Base-by-base conservation (phyloP, 2,329 filamentous ascomycete species). In the Aspergillus tanneri region DNA sequence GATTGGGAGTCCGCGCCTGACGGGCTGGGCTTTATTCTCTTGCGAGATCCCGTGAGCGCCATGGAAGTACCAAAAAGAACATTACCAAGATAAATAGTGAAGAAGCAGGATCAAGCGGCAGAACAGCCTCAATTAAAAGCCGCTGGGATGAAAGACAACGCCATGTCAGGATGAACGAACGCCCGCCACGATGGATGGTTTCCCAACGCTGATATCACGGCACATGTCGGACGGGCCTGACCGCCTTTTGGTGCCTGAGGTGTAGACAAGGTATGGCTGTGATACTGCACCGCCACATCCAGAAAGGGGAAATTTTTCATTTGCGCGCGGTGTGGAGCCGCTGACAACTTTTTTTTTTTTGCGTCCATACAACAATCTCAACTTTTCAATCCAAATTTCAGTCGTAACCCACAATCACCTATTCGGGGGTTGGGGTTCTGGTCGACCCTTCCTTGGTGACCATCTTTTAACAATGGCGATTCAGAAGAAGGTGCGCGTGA, bases 401-500 rank as follows among this genome's bases (percentile, higher is more conserved):
- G n/a, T 22, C 24, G 19, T 19, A 18, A 21, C 10, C 21, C 22
- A 27, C 28, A 5, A n/a, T 28, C n/a, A 49, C 53, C 47, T 47
- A 24, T 42, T 36, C 53, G 46, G 46, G 30, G 34, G 38, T 57
- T 43, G 37, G 54, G 55, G 53, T 51, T 46, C 48, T 43, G 50
- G 53, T 56, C 58, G 58, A 63, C 62, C 47, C 43, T 30, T 19
- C 28, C 50, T 53, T 59, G 63, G 59, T 56, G 51, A n/a, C 50
- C 52, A 52, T 40, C 52, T 41, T 40, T 27, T 54, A 46, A 63
- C 62, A 58, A 97, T 97, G 93, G 91, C 89, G 65, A 92, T 97
- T 65, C 90, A 97, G 68, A 96, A 97, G 81, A 97, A 97, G 75
- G 80, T 79, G n/a, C 12, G 41, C n/a, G 58, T 45, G 65, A n/a